These are phyloP conservation scores for Zanthoxylum bungeanum DNA, from an alignment of 345 rosid species.

Conservation along the genomic window DNA sequence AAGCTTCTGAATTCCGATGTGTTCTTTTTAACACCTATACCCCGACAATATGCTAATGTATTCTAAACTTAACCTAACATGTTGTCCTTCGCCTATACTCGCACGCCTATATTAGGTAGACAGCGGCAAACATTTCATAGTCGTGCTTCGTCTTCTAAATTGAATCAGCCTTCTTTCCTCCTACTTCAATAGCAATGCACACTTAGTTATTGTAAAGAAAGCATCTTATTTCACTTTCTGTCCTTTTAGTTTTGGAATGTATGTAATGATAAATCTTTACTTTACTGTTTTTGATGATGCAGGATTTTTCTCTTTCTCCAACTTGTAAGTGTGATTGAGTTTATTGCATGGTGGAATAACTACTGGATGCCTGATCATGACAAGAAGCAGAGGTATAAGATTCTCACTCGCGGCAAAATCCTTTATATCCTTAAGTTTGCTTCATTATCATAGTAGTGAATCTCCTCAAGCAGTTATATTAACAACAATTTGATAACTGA, in stretches of 20 bases:
- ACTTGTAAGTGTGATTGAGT: slow-evolving; percentile 79
- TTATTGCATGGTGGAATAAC: slow-evolving; percentile 86
- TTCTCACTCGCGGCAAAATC: neutral
- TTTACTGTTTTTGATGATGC: neutral
- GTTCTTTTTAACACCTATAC: neutral
- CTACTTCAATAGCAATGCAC: neutral
- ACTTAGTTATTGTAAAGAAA: neutral
- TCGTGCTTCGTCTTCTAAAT: no score
- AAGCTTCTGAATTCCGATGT: slow-evolving; percentile 14
- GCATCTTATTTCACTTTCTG: neutral
- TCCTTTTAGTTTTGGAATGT: neutral
- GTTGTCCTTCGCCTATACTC: no score
- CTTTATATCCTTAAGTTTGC: neutral
- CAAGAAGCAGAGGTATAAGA: slow-evolving; percentile 52
- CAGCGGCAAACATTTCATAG: no score
- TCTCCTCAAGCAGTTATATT: neutral
- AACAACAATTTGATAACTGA: neutral
- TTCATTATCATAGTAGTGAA: neutral
- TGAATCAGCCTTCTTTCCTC: neutral
- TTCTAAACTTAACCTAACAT: no score
- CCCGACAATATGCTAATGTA: neutral
- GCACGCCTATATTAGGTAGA: no score
- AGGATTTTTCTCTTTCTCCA: slow-evolving; percentile 85
- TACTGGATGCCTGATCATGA: slow-evolving; percentile 69
- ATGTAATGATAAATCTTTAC: neutral